phyloP scores from a whole-genome alignment of 768 basidiomycete species.

The Rhodotorula babjevae region DNA sequence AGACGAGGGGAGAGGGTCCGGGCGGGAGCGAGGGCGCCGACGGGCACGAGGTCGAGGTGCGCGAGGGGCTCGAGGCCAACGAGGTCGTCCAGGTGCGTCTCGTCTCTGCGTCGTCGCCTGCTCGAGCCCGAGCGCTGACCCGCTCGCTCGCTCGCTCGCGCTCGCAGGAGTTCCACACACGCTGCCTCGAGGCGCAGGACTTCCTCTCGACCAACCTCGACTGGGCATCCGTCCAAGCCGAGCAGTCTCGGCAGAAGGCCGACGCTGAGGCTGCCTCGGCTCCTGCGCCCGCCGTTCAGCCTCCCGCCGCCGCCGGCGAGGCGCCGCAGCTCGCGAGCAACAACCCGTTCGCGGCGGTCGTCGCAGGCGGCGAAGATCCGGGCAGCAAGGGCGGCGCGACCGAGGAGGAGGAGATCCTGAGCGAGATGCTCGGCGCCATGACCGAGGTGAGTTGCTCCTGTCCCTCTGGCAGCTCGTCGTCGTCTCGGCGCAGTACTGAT shows the following conservation, averaged over 20 bases:
- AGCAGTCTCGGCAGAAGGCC: constrained; percentile 14
- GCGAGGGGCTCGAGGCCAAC: constrained; percentile 16
- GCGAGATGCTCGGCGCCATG: constrained; percentile 9
- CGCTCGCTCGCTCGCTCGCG: neutral
- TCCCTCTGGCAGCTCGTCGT: too few species aligned
- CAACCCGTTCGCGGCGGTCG: constrained; percentile 28
- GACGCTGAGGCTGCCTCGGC: neutral
- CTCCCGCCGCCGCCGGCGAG: neutral
- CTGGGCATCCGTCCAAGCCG: constrained; percentile 37
- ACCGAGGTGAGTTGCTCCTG: constrained; percentile 14
- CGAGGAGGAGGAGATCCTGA: constrained; percentile 28
- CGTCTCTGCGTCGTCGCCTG: too few species aligned
- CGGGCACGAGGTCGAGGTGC: neutral
- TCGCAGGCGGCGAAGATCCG: neutral
- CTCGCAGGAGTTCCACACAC: constrained; percentile 35
- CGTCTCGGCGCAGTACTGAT: neutral
- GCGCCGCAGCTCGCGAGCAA: constrained; percentile 13
- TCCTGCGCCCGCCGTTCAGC: neutral
- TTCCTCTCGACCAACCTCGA: constrained; percentile 21
- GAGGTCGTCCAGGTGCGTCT: constrained; percentile 31
- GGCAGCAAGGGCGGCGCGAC: neutral
- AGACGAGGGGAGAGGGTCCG: neutral
- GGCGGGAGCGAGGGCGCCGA: constrained; percentile 4
- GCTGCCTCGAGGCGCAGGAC: constrained; percentile 16
- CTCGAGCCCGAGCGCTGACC: too few species aligned